Evolutionary conservation across 345 rosid species (phyloP), one percentile per base, ranked within the genome.

Genomic region (Aegle marmelos): DNA sequence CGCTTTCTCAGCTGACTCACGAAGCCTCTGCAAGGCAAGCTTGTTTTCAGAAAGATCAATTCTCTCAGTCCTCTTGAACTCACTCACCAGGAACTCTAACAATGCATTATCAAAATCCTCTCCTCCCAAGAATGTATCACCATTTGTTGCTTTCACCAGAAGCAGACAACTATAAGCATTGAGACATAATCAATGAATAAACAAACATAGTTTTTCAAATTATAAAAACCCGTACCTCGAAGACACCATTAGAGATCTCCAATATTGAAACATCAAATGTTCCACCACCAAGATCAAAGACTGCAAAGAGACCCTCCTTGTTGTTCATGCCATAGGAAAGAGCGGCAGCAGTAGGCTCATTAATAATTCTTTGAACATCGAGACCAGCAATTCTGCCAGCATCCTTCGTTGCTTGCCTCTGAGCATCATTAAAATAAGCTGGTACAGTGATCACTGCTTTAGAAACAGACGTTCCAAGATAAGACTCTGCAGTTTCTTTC

Each of bases 261-360:
- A 94, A 82, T 72, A 92, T 84, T 48, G 98, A 94, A 19, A 94
- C 81, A 88, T 94, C 98, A 50, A 92, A 94, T 9, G 97, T 94
- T 61, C 97, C 96, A 82, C 96, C 98, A 41, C 98, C 98, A 82
- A 94, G 96, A 84, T 92, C 97, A 57, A 94, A 94, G 61, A 94
- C 98, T 33, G 97, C 98, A 75, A 94, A 90, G 37, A 93, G 83
- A 61, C 98, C 98, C 82, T 94, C 98, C 86, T 93, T 91, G 83
- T 91, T 94, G 83, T 89, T 93, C 95, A 88, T 88, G 19, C 98
- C 97, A 84, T 94, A 94, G 0, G 98, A 94, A 59, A 94, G 92
- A 9, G 98, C 98, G 84, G 98, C 98, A 28, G 98, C 98, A 22
- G 97, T 94, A 0, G 98, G 98, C 78, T 94, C 98, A 27, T 94